phyloP scores from a whole-genome alignment of 495 filamentous ascomycete genomes.

The Podospora conica region DNA sequence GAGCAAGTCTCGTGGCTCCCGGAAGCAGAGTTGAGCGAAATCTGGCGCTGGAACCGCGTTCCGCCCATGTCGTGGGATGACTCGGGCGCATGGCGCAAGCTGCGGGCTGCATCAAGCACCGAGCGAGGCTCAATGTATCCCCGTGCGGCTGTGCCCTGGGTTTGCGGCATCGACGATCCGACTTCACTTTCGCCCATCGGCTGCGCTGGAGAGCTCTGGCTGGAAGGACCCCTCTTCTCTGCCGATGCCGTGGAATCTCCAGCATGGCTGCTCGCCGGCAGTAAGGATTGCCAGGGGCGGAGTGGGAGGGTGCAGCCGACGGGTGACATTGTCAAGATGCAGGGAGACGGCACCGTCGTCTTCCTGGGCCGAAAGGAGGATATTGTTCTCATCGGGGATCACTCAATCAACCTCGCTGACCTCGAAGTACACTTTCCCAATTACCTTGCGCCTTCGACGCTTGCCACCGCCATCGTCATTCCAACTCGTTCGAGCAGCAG shows the following conservation, averaged over 20 bases:
- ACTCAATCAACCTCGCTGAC: slow-evolving; percentile 34
- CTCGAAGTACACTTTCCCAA: slow-evolving; percentile 46
- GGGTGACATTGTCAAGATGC: slow-evolving; percentile 51
- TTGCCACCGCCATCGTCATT: neutral
- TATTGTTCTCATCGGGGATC: slow-evolving; percentile 24
- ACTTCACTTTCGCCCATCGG: slow-evolving; percentile 54
- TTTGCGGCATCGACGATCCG: slow-evolving; percentile 21
- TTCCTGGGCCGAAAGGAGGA: slow-evolving; percentile 34
- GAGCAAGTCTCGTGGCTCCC: slow-evolving; percentile 1
- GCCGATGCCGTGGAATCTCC: slow-evolving; percentile 42
- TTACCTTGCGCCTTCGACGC: neutral
- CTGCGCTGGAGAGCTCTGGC: slow-evolving; percentile 66
- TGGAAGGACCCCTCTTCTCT: slow-evolving; percentile 58
- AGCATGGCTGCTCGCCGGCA: slow-evolving; percentile 11
- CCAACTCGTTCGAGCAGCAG: neutral
- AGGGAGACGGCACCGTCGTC: slow-evolving; percentile 43
- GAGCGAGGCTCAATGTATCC: slow-evolving; percentile 8
- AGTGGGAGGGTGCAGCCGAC: slow-evolving; percentile 45
- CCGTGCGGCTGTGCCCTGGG: slow-evolving; percentile 17
- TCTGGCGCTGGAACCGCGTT: slow-evolving; percentile 14
- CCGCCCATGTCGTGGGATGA: slow-evolving; percentile 7
- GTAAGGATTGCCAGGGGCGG: neutral
- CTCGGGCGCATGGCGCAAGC: neutral
- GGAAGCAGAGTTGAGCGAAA: neutral
- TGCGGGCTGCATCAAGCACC: neutral